Base-by-base conservation (phyloP, 305 asterid species). In the Stenogyne calaminthoides region DNA sequence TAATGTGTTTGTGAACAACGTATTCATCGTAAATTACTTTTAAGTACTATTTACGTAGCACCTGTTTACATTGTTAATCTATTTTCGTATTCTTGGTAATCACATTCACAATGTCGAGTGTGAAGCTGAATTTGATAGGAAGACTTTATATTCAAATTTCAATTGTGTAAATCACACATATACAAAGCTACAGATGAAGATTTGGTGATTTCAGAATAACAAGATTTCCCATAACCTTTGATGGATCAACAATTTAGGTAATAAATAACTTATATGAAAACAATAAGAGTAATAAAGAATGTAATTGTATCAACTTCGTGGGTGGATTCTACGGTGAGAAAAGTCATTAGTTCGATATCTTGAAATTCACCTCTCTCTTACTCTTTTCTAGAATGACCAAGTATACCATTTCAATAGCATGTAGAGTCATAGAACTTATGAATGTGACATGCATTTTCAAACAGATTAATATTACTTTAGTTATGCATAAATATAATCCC, bases 171-270 rank as follows among this genome's bases (percentile, higher is more conserved):
- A 54, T 29, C 55, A 62, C 42, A 27, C 7, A 19, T 55, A 44
- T 16, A 20, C n/a, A 57, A 10, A 52, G 36, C 64, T 36, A 67
- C 4, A 44, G 14, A 12, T 32, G 42, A 18, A 19, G 49, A 44
- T n/a, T 14, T 11, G 51, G 63, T 15, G 5, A 40, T 39, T 27
- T 16, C 18, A 52, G 8, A 25, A 25, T 25, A 25, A 2, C 29
- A 25, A 25, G 29, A 40, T 10, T 20, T 32, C 12, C 71, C 15
- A 7, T 18, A 60, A 15, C 3, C 62, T 51, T 44, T 14, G 46
- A 54, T 8, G 1, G n/a, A 61, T 70, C 32, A 44, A 68, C 44
- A 14, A 69, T 49, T 75, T 19, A 52, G 59, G 37, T 54, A 40
- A 37, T 3, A 62, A 12, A 16, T 16, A 15, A 25, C 29, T 25